phyloP scores from a whole-genome alignment of 2,329 filamentous ascomycete genomes.

The Periglandula ipomoeae region DNA sequence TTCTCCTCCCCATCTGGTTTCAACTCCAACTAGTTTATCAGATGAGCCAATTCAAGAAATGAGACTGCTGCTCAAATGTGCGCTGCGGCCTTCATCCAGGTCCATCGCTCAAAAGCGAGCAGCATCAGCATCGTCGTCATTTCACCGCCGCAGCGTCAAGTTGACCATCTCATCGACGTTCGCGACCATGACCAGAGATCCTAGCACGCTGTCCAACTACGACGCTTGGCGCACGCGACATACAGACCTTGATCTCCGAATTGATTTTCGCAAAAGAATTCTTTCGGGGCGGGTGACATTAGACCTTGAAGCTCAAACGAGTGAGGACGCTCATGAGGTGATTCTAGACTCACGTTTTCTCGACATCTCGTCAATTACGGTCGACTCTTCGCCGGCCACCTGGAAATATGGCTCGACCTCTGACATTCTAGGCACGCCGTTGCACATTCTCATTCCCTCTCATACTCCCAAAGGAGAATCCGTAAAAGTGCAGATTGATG shows the following conservation, averaged over 20 bases:
- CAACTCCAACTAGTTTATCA: too few relatives aligned
- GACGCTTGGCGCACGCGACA: constrained; percentile 78
- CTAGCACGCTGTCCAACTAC: constrained; percentile 88
- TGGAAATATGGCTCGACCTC: constrained; percentile 63
- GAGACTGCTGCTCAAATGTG: too few relatives aligned
- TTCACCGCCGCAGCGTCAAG: too few relatives aligned
- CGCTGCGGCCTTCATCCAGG: too few relatives aligned
- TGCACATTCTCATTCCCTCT: constrained; percentile 53
- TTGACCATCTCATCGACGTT: too few relatives aligned
- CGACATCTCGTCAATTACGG: constrained; percentile 59
- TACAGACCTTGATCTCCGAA: constrained; percentile 69
- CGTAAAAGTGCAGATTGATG: constrained; percentile 51
- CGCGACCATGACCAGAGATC: too few relatives aligned
- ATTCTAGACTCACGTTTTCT: constrained; percentile 84
- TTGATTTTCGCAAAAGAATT: constrained; percentile 74
- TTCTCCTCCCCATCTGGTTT: too few relatives aligned
- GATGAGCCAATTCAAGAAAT: too few relatives aligned
- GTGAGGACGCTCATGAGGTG: constrained; percentile 64
- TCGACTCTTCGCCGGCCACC: constrained; percentile 52
- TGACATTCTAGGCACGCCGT: constrained; percentile 66
- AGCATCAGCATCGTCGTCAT: too few relatives aligned
- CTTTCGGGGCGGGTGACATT: constrained; percentile 70
- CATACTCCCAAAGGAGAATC: constrained; percentile 44
- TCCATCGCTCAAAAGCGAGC: too few relatives aligned
- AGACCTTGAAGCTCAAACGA: constrained; percentile 66